A percentile compares a stretch with the other conserved stretches of the same genome.
Evolutionary conservation across 2,329 filamentous ascomycete genomes (phyloP).

Genomic region (Elsinoe necatrix): DNA sequence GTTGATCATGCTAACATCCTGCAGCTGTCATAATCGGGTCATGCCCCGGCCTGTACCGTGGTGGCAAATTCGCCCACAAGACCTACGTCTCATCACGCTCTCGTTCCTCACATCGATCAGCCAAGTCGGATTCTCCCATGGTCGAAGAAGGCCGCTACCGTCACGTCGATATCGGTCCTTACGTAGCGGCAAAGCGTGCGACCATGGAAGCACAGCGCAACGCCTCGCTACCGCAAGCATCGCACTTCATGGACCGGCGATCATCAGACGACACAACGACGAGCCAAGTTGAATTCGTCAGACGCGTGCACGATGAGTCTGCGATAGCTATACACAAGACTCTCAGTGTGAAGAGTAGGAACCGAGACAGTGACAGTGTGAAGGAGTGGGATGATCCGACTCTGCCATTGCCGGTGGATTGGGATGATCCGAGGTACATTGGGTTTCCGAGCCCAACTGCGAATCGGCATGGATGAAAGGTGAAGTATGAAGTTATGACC

Average conservation of each 20-base stretch:
- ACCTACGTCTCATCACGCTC: not conserved
- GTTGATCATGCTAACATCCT: not conserved
- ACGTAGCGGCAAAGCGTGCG: not conserved
- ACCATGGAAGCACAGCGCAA: constrained; percentile 6
- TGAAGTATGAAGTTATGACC: not conserved
- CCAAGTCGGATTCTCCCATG: not conserved
- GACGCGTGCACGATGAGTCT: not conserved
- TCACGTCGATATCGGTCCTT: constrained; percentile 3
- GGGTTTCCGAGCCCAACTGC: not conserved
- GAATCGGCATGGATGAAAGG: not conserved
- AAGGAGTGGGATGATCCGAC: not conserved
- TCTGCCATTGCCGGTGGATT: not conserved
- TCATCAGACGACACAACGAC: not conserved
- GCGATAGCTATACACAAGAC: constrained; percentile 4
- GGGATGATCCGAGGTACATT: constrained; percentile 5
- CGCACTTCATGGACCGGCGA: not conserved
- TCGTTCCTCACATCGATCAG: not conserved
- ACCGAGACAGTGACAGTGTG: constrained; percentile 2
- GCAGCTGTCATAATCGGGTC: constrained; percentile 10
- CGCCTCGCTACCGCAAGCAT: not conserved
- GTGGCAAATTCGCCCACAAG: constrained; percentile 7
- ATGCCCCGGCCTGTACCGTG: constrained; percentile 5
- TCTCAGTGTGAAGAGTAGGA: not conserved
- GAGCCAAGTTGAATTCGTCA: not conserved
- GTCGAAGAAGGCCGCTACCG: constrained; percentile 1